Evolutionary conservation across 306 rosid species (phyloP).

Genomic region (Ceratonia siliqua): DNA sequence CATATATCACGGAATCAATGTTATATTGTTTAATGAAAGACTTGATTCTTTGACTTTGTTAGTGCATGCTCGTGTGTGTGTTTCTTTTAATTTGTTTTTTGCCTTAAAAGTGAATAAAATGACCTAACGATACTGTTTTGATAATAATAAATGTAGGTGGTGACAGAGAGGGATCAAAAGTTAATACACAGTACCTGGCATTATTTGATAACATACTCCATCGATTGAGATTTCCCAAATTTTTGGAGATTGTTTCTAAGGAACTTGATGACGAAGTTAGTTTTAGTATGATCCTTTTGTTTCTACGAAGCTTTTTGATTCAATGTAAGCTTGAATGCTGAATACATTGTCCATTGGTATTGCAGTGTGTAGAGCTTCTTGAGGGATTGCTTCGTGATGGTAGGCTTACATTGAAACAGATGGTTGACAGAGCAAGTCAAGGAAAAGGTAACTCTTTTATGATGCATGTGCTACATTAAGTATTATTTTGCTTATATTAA

Average conservation of each 20-base stretch:
- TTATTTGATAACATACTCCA: slow-evolving; percentile 76
- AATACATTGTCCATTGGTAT: slow-evolving; percentile 20
- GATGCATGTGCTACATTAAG: slow-evolving; percentile 1
- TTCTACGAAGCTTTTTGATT: slow-evolving; percentile 20
- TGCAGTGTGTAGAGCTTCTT: slow-evolving; percentile 67
- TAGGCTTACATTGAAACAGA: slow-evolving; percentile 71
- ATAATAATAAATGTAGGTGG: slow-evolving; percentile 41
- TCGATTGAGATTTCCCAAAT: slow-evolving; percentile 80
- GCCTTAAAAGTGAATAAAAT: not conserved
- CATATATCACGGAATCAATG: not conserved
- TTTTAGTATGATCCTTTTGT: slow-evolving; percentile 24
- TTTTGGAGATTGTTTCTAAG: slow-evolving; percentile 55
- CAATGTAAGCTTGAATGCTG: slow-evolving; percentile 3
- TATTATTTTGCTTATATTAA: not conserved
- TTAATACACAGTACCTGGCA: slow-evolving; percentile 53
- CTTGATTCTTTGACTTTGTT: not conserved
- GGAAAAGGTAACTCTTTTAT: slow-evolving; percentile 53
- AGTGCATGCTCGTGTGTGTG: not conserved
- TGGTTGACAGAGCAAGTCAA: slow-evolving; percentile 66
- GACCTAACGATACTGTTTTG: not conserved
- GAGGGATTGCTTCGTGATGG: slow-evolving; percentile 87
- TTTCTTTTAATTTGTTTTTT: not conserved
- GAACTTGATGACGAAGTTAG: slow-evolving; percentile 64
- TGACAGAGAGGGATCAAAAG: slow-evolving; percentile 39
- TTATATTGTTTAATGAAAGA: not conserved